Percentiles rank a stretch among this genome's conserved stretches.
Conservation (phyloP, 768 basidiomycete genomes). For the Psilocybe cyanescens region DNA sequence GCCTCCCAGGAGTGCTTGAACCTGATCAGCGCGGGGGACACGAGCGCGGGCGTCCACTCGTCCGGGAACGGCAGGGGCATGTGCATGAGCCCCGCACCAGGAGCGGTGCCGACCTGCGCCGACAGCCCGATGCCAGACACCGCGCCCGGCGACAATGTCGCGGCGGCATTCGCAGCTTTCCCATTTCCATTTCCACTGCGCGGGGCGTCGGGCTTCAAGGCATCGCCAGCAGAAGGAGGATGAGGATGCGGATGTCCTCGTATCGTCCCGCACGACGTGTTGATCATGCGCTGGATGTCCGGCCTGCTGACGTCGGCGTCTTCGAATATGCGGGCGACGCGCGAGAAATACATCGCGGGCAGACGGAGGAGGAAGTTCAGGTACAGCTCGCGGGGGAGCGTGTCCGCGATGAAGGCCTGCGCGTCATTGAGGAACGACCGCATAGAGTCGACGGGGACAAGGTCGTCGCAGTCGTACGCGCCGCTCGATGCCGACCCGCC, state of each 20-base stretch:
- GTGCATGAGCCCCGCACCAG: conserved; percentile 23
- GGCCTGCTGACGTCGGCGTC: conserved; percentile 79
- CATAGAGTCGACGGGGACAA: conserved; percentile 26
- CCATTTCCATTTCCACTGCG: not conserved
- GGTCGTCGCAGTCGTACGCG: conserved; percentile 33
- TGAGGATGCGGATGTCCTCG: conserved; percentile 7
- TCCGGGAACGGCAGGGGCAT: conserved; percentile 51
- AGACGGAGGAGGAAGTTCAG: conserved; percentile 62
- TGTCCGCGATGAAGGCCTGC: conserved; percentile 36
- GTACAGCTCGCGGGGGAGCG: conserved; percentile 46
- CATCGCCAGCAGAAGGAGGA: not conserved
- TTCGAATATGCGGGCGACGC: conserved; percentile 76
- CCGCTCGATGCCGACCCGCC: conserved; percentile 26
- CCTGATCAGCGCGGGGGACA: conserved; percentile 64
- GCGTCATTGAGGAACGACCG: conserved; percentile 23
- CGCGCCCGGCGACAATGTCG: conserved; percentile 22
- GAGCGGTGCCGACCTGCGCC: conserved; percentile 24
- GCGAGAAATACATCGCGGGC: conserved; percentile 80
- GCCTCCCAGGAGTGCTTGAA: conserved; percentile 74
- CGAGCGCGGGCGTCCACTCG: conserved; percentile 55
- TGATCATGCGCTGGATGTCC: conserved; percentile 64
- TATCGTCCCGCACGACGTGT: conserved; percentile 34
- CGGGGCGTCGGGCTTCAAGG: not conserved
- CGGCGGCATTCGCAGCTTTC: not conserved
- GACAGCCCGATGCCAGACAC: conserved; percentile 30